Base-by-base conservation (phyloP, 169 alveolate genomes). In the Condylostoma magnum region DNA sequence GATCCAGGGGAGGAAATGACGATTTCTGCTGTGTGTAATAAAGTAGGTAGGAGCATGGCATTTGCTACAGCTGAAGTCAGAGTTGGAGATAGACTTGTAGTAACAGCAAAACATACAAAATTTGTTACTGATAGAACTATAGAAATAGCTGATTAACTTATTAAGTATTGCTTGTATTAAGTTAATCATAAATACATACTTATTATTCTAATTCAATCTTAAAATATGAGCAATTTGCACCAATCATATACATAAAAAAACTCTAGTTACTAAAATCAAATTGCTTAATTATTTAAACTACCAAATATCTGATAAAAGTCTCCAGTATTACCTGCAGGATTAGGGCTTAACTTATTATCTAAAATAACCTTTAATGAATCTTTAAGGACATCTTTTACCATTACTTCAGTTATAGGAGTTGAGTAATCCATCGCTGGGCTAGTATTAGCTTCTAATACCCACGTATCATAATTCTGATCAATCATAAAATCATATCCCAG, bases 361-460 rank as follows among this genome's bases (percentile, higher is more conserved):
- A 41, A 10, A 41, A 41, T 41, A 15, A 41, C 48, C 15, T 41
- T 41, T 10, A 41, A 10, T 41, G 15, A 10, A 15, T 41, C 48
- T 41, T 10, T 10, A 41, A 41, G 48, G 48, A 41, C 10, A 10
- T 41, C 20, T 41, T 41, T 41, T 41, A 41, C 48, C 10, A 41
- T 10, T 15, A 15, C 10, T 15, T 41, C 48, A 41, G 48, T 41
- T 10, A 41, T 15, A 41, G 20, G 10, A 15, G 93, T 80, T 6
- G 85, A 67, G 44, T 78, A 75, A 46, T 85, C 90, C 94, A 90
- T 85, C 41, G 91, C 83, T 20, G 97, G 97, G 6, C 92, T 82
- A 15, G 93, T 71, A 75, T 93, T 93, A n/a, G 90, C 86, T 77
- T 93, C 97, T 30, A 93, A 90, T 12, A 89, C 85, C 93, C 92